Evolutionary conservation across 139 green algal species (phyloP), one percentile per base, ranked within the genome.

Genomic region (Chlorella sp.): DNA sequence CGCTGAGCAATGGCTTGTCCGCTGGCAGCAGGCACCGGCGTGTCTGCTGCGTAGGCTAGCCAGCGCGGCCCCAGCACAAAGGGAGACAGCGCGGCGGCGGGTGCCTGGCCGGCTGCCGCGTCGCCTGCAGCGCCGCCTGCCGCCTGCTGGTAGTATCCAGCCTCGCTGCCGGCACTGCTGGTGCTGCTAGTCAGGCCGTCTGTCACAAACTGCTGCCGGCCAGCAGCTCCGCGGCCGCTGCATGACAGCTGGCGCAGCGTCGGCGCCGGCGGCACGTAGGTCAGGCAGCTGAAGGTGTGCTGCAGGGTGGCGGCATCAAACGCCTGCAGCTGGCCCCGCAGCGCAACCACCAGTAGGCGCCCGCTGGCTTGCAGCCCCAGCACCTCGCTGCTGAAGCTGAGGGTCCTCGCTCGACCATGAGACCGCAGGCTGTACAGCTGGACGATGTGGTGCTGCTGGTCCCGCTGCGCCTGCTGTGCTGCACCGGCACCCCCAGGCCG

Each of bases 21-120:
- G 72, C 28, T n/a, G 72, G 43, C 28, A 14, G n/a, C 16, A 3
- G 46, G 73, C 22, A 86, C 56, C 0, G 73, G 64, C 9, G 93
- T 86, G 69, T 94, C 92, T 34, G 91, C 83, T 41, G 91, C 87
- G 58, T 94, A 94, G 6, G 90, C 91, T 46, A 94, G 87, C 91
- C 91, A 94, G 41, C 87, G 85, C 4, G 89, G 62, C 11, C 91
- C 91, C 44, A 94, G 84, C 1, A 90, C 91, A 67, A 94, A 65
- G 2, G 91, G 89, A 17, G 76, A 81, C 38, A 36, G 40, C 13
- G 64, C 19, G 1, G 60, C 41, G 9, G 43, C 41, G 3, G 46
- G 17, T 0, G 60, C 28, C 34, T 48, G 40, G 14, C 26, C 4
- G 28, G 28, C 54, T 7, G 62, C 40, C 32, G 58, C 5, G 22